Evolutionary conservation across 1,284 basidiomycete species (phyloP).

Genomic region (Apiotrichum mycotoxinovorans): DNA sequence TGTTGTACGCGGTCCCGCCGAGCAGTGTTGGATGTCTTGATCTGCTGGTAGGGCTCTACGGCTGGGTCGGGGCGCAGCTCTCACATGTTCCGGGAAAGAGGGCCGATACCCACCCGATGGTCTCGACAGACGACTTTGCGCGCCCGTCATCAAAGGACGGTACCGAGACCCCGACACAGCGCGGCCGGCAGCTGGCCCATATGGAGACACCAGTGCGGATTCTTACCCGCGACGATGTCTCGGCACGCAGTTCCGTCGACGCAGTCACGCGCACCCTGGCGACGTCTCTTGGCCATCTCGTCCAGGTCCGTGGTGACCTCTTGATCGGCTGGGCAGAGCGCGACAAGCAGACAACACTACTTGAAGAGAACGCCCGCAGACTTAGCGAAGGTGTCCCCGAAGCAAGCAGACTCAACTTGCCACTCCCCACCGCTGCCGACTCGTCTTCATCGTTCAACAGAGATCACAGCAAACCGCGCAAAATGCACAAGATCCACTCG

Average conservation of each 20-base stretch:
- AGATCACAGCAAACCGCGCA: slow-evolving; percentile 25
- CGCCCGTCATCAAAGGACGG: background rate
- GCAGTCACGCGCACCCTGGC: slow-evolving; percentile 31
- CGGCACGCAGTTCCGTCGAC: slow-evolving; percentile 13
- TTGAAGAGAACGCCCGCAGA: slow-evolving; percentile 30
- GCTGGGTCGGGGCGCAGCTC: slow-evolving; percentile 41
- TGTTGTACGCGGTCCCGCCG: slow-evolving; percentile 47
- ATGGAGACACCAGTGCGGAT: slow-evolving; percentile 23
- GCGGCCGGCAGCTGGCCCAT: slow-evolving; percentile 16
- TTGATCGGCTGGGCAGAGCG: slow-evolving; percentile 38
- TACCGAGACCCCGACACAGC: slow-evolving; percentile 19
- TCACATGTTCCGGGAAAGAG: slow-evolving; percentile 22
- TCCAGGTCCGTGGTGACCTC: slow-evolving; percentile 30
- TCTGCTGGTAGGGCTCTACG: slow-evolving; percentile 42
- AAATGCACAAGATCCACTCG: slow-evolving; percentile 38
- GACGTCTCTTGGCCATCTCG: slow-evolving; percentile 31
- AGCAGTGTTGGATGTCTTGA: slow-evolving; percentile 45
- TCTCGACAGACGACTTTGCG: slow-evolving; percentile 12
- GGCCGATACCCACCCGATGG: slow-evolving; percentile 15
- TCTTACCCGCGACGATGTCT: slow-evolving; percentile 18
- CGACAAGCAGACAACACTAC: slow-evolving; percentile 30
- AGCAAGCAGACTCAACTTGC: background rate
- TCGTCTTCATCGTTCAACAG: background rate
- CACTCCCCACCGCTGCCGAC: background rate
- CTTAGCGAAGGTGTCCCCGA: slow-evolving; percentile 12